These are phyloP conservation scores for Sclerotinia minor DNA, from an alignment of 2,329 filamentous ascomycete species.

Conservation along the genomic window DNA sequence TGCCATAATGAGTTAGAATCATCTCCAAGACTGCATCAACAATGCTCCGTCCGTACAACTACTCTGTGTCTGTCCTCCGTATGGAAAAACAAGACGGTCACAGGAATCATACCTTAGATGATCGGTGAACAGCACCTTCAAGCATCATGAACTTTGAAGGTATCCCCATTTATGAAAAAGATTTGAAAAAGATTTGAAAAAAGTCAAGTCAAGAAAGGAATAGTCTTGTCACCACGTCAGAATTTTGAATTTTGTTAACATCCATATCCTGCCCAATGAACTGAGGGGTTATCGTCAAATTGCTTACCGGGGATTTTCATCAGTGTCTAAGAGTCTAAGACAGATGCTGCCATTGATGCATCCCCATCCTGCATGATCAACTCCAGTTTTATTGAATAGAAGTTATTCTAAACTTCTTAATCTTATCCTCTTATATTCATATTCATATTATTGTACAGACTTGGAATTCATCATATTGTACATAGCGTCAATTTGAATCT, in stretches of 20 bases:
- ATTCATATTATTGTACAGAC: conserved; percentile 7
- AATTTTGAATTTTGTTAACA: conserved; percentile 6
- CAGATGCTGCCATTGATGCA: conserved; percentile 7
- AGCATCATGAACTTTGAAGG: background rate
- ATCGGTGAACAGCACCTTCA: background rate
- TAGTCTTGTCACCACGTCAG: conserved; percentile 17
- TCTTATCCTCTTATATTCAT: background rate
- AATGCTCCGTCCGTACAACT: too few species aligned
- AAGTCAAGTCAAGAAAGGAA: conserved; percentile 2
- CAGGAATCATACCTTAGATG: background rate
- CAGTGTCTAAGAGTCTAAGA: background rate
- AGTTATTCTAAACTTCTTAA: conserved; percentile 7
- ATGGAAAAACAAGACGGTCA: too few species aligned
- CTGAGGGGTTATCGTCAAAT: conserved; percentile 13
- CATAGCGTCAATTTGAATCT: background rate
- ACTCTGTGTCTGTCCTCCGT: too few species aligned
- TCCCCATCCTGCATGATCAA: conserved; percentile 16
- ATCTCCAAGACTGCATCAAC: background rate
- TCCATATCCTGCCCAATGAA: conserved; percentile 3
- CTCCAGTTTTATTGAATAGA: background rate
- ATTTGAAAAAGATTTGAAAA: background rate
- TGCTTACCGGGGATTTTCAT: background rate
- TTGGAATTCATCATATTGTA: conserved; percentile 4
- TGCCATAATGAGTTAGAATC: background rate
- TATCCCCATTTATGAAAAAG: background rate